Conservation (phyloP, 2,329 filamentous ascomycete species). For the Zarea fungicola region DNA sequence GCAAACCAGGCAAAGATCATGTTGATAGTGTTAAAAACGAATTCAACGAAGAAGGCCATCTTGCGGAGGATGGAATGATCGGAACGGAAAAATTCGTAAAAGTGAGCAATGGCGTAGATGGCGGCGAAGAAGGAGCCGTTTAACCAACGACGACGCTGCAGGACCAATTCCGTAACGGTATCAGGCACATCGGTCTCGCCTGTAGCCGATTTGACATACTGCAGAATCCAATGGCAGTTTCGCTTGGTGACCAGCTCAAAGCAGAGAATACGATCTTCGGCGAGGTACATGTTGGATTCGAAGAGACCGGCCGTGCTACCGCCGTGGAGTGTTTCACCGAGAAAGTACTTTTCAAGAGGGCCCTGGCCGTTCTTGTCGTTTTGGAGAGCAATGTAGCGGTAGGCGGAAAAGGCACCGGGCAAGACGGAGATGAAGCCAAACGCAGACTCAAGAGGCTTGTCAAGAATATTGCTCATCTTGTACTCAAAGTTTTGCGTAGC, state of each 20-base stretch:
- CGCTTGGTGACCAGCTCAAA: constrained; percentile 97
- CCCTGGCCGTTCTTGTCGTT: constrained; percentile 95
- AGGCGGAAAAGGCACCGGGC: constrained; percentile 97
- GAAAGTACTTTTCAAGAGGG: constrained; percentile 93
- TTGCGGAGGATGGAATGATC: constrained; percentile 85
- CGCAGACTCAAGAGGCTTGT: constrained; percentile 93
- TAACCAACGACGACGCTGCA: constrained; percentile 93
- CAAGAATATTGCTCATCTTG: constrained; percentile 99
- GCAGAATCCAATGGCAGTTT: constrained; percentile 94
- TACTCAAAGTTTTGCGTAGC: constrained; percentile 99
- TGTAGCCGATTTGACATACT: constrained; percentile 96
- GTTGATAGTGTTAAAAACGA: constrained; percentile 88
- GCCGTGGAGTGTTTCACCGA: constrained; percentile 92
- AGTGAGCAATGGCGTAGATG: constrained; percentile 90
- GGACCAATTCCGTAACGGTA: constrained; percentile 86
- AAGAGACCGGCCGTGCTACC: constrained; percentile 91
- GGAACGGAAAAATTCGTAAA: constrained; percentile 92
- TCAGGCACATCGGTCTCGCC: constrained; percentile 97
- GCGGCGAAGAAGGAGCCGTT: constrained; percentile 98
- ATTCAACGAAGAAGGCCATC: constrained; percentile 85
- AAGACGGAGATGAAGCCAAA: constrained; percentile 98
- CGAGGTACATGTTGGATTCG: constrained; percentile 98
- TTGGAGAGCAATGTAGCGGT: constrained; percentile 88
- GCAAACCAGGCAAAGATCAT: constrained; percentile 99
- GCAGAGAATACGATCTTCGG: constrained; percentile 96